phyloP scores from a whole-genome alignment of 768 basidiomycete species.

The Pulveroboletus sp. region DNA sequence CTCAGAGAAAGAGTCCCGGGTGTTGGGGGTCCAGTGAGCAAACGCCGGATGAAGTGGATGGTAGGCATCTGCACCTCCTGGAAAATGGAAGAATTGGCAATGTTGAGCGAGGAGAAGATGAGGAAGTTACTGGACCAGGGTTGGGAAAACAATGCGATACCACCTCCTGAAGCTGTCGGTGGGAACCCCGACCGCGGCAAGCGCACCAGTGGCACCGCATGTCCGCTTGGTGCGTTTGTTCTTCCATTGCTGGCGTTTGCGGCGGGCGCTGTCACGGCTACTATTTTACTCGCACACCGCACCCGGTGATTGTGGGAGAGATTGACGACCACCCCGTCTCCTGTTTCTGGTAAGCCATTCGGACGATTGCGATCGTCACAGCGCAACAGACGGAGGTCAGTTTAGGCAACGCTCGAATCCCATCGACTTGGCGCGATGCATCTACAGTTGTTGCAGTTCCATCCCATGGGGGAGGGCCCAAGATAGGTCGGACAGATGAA shows the following conservation, averaged over 20 bases:
- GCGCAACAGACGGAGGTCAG: not conserved
- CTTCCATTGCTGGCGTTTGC: conserved; percentile 37
- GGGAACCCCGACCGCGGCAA: conserved; percentile 19
- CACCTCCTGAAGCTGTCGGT: conserved; percentile 39
- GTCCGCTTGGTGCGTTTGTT: conserved; percentile 15
- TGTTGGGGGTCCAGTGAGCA: conserved; percentile 71
- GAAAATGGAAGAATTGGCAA: conserved; percentile 75
- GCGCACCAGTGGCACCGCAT: not conserved
- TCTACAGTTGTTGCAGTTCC: not conserved
- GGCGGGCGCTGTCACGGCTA: conserved; percentile 39
- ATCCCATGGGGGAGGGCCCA: not conserved
- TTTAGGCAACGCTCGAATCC: not conserved
- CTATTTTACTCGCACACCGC: conserved; percentile 28
- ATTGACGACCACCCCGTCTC: not conserved
- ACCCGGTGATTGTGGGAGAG: conserved; percentile 22
- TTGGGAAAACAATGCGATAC: conserved; percentile 67
- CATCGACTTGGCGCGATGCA: not conserved
- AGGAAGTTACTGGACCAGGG: conserved; percentile 70
- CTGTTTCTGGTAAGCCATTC: conserved; percentile 9
- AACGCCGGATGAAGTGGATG: conserved; percentile 91
- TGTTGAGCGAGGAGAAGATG: conserved; percentile 63
- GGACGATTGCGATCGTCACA: not conserved
- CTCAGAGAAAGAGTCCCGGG: conserved; percentile 81
- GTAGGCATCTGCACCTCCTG: conserved; percentile 78
- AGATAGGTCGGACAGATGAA: not conserved